phyloP scores from a whole-genome alignment of 108 stramenopile genomes.

The Cyclotella choctawhatcheeana region DNA sequence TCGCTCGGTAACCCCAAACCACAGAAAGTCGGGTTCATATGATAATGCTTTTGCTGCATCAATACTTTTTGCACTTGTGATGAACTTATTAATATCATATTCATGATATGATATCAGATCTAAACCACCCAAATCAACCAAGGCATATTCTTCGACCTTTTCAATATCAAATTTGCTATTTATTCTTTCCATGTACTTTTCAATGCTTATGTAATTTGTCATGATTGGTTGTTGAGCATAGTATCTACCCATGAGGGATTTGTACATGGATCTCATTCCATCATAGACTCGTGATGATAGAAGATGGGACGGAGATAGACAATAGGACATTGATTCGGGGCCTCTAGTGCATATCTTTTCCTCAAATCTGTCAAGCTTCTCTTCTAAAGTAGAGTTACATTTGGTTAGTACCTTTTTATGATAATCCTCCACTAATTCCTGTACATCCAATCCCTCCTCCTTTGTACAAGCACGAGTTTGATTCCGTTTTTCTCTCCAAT shows the following conservation, averaged over 20 bases:
- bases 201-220: slow-evolving; percentile 1
- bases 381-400: neutral
- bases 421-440: slow-evolving; percentile 9
- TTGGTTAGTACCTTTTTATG: neutral
- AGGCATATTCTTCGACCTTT: slow-evolving; percentile 25
- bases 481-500: neutral
- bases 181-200: neutral
- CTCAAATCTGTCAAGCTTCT: slow-evolving; percentile 12
- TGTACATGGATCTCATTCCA: slow-evolving; percentile 32
- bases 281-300: slow-evolving; percentile 6
- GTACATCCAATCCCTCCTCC: slow-evolving; percentile 25
- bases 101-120: slow-evolving; percentile 2
- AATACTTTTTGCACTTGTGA: neutral
- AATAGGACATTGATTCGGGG: neutral
- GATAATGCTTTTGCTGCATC: neutral
- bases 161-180: neutral
- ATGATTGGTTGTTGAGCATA: slow-evolving; percentile 12
- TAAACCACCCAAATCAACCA: slow-evolving; percentile 38
- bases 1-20: slow-evolving; percentile 46
- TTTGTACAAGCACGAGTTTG: slow-evolving; percentile 6
- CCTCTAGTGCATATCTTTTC: slow-evolving; percentile 18
- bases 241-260: slow-evolving; percentile 21
- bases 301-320: slow-evolving; percentile 21
- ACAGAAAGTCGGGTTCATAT: slow-evolving; percentile 33
- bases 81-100: slow-evolving; percentile 4